Evolutionary conservation across 176 grass and related monocot species (phyloP).

Genomic region (Carex kokanica): DNA sequence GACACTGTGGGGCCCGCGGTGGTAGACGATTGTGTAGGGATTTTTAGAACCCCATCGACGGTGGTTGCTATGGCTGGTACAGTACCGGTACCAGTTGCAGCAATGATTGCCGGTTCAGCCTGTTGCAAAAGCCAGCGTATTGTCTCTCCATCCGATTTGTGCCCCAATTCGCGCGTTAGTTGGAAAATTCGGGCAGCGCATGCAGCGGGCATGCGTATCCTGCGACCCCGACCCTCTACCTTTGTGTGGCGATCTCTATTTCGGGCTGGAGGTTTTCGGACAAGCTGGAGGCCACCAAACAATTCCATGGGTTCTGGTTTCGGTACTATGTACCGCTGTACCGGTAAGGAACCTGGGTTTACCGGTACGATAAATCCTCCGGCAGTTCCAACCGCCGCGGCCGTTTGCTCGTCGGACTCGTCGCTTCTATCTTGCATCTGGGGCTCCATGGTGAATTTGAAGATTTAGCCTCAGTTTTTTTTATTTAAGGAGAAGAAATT

Average conservation of each 20-base stretch:
- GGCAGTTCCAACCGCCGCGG: slow-evolving; percentile 1
- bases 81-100: slow-evolving; percentile 79
- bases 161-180: slow-evolving; percentile 69
- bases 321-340: slow-evolving; percentile 39
- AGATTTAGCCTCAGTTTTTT: background rate
- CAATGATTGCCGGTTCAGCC: slow-evolving; percentile 71
- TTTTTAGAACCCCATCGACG: slow-evolving; percentile 61
- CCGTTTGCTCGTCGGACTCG: slow-evolving; percentile 15
- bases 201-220: slow-evolving; percentile 74
- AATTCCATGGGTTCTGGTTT: slow-evolving; percentile 68
- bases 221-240: slow-evolving; percentile 82
- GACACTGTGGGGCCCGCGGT: slow-evolving; percentile 31
- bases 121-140: slow-evolving; percentile 89
- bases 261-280: slow-evolving; percentile 44
- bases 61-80: slow-evolving; percentile 69
- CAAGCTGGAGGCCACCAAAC: slow-evolving; percentile 37
- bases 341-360: slow-evolving; percentile 32
- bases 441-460: slow-evolving; percentile 40
- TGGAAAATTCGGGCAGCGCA: slow-evolving; percentile 62
- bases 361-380: slow-evolving; percentile 14
- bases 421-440: slow-evolving; percentile 26
- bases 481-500: background rate
- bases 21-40: slow-evolving; percentile 49
- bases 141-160: slow-evolving; percentile 86
- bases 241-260: slow-evolving; percentile 85